phyloP scores from a whole-genome alignment of 352 stramenopile genomes.

The Pythium dissotocum region DNA sequence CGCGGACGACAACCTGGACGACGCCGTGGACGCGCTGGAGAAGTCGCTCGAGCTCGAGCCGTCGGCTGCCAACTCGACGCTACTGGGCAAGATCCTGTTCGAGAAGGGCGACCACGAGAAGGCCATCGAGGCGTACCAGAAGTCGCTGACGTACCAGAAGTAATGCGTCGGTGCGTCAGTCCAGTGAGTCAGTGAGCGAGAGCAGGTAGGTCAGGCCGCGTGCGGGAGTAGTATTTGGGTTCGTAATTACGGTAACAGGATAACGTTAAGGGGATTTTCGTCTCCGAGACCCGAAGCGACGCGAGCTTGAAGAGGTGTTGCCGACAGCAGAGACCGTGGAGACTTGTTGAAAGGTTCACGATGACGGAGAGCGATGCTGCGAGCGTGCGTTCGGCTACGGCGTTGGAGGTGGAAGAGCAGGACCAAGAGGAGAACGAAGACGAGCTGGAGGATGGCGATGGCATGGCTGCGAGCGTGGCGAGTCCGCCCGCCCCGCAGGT shows the following conservation, averaged over 20 bases:
- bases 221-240: neutral
- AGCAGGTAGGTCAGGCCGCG: neutral
- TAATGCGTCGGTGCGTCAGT: neutral
- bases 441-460: neutral
- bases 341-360: neutral
- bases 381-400: neutral
- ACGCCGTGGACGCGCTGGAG: slow-evolving; percentile 62
- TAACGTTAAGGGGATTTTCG: neutral
- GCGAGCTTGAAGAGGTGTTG: neutral
- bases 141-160: slow-evolving; percentile 56
- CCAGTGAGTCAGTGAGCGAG: neutral
- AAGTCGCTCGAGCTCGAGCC: slow-evolving; percentile 71
- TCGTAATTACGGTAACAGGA: slow-evolving; percentile 9
- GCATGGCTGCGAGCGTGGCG: neutral
- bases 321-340: neutral
- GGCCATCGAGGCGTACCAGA: slow-evolving; percentile 84
- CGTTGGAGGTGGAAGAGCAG: neutral
- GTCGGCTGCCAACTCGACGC: slow-evolving; percentile 80
- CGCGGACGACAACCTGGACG: slow-evolving; percentile 81
- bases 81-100: slow-evolving; percentile 87
- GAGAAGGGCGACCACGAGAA: slow-evolving; percentile 88
- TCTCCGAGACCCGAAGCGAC: neutral
- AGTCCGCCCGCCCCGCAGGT: slow-evolving; percentile 2
- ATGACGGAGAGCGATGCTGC: slow-evolving; percentile 1
- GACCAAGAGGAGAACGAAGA: neutral